Conservation (phyloP, 2,329 filamentous ascomycete species). For the Balansia obtecta region DNA sequence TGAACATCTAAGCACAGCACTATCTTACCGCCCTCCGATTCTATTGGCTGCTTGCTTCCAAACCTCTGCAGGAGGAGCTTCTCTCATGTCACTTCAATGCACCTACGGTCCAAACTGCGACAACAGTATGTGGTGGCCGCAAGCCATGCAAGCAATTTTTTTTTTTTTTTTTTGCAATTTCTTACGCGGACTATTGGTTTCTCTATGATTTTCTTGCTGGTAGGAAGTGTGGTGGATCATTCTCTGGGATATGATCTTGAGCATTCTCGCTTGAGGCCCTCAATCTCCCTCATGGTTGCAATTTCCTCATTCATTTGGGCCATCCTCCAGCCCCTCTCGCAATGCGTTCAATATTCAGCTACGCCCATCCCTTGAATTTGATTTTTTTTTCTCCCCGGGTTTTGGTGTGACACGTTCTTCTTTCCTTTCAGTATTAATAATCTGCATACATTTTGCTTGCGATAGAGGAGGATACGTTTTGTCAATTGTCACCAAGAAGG, state of each 20-base stretch:
- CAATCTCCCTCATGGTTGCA: neutral
- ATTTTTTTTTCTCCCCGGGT: too few relatives aligned
- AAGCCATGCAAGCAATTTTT: too few relatives aligned
- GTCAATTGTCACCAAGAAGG: neutral
- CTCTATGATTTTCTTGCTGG: neutral
- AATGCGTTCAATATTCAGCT: neutral
- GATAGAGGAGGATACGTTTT: slow-evolving; percentile 1
- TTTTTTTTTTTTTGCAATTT: too few relatives aligned
- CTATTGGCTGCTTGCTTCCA: neutral
- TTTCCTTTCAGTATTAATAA: neutral
- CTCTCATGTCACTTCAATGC: too few relatives aligned
- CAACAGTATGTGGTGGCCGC: too few relatives aligned
- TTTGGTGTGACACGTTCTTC: neutral
- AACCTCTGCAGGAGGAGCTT: too few relatives aligned
- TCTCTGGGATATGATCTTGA: neutral
- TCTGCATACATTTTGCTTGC: neutral
- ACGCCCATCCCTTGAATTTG: neutral
- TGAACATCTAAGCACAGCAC: neutral
- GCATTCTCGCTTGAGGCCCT: neutral
- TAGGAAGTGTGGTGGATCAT: too few relatives aligned
- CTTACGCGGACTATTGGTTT: neutral
- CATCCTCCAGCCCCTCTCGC: too few relatives aligned
- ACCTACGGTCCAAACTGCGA: too few relatives aligned
- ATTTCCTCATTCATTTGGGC: neutral
- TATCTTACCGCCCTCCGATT: neutral